phyloP scores from a whole-genome alignment of 495 filamentous ascomycete genomes.

The Trichoderma reesei region DNA sequence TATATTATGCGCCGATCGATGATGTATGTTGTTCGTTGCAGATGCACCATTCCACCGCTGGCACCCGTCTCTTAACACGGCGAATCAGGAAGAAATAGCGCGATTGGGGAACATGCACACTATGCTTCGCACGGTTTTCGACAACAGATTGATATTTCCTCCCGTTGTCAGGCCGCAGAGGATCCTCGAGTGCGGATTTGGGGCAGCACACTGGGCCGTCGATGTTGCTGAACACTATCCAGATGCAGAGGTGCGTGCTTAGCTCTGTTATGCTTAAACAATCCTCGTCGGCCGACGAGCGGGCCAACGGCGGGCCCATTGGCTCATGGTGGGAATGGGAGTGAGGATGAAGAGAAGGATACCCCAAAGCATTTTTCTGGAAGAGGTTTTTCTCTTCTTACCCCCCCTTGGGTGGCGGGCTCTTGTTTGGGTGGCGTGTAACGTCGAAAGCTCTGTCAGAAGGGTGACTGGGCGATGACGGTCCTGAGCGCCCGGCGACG shows the following conservation, averaged over 20 bases:
- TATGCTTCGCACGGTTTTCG: constrained; percentile 64
- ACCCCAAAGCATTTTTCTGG: too few species aligned
- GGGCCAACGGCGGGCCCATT: constrained; percentile 5
- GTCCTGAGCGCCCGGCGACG: too few species aligned
- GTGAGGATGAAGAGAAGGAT: too few species aligned
- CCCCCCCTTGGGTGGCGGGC: too few species aligned
- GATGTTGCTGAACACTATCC: constrained; percentile 52
- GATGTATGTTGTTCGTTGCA: constrained; percentile 48
- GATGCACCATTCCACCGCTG: constrained; percentile 14
- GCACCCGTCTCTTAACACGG: neutral
- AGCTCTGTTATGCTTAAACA: neutral
- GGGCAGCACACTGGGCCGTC: constrained; percentile 46
- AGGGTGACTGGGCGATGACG: too few species aligned
- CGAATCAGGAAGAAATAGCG: constrained; percentile 65
- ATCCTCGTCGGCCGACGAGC: constrained; percentile 6
- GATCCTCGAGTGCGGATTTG: constrained; percentile 71
- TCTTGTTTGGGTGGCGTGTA: too few species aligned
- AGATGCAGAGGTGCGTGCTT: constrained; percentile 55
- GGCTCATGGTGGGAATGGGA: neutral
- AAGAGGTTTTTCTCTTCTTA: too few species aligned
- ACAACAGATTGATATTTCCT: constrained; percentile 69
- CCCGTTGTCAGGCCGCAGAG: constrained; percentile 52
- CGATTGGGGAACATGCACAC: constrained; percentile 60
- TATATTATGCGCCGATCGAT: constrained; percentile 76
- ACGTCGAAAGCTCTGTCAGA: too few species aligned